A percentile compares a stretch with the other conserved stretches of the same genome.
These are phyloP conservation scores for Lodderomyces beijingensis DNA, from an alignment of 1,139 yeast genomes.

Conservation along the genomic window DNA sequence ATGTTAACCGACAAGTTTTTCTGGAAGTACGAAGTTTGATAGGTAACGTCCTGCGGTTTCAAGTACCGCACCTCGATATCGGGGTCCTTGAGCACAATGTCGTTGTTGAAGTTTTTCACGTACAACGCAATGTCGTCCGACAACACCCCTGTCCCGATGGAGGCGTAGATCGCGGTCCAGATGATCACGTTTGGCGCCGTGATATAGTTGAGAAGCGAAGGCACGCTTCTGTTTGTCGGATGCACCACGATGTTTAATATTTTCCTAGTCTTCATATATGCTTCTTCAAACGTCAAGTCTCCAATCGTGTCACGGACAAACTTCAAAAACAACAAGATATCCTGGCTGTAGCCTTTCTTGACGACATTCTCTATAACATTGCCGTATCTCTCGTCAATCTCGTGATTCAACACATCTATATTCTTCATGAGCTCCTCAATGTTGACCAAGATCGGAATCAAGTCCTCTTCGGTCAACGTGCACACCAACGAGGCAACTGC, in stretches of 20 bases:
- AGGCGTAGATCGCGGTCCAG: constrained; percentile 78
- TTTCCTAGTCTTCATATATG: constrained; percentile 78
- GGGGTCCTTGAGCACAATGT: constrained; percentile 44
- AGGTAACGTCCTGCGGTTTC: constrained; percentile 47
- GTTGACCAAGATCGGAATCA: constrained; percentile 43
- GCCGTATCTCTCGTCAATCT: constrained; percentile 62
- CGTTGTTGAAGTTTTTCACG: constrained; percentile 64
- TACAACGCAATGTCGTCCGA: constrained; percentile 59
- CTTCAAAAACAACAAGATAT: constrained; percentile 70
- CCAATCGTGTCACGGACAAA: constrained; percentile 78
- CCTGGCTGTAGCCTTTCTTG: constrained; percentile 78
- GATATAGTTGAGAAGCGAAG: constrained; percentile 78
- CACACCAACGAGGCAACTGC: constrained; percentile 86
- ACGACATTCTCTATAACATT: constrained; percentile 65
- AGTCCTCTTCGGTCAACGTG: constrained; percentile 55
- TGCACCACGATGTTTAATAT: constrained; percentile 86
- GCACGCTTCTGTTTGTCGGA: constrained; percentile 68
- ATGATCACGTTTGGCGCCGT: constrained; percentile 94
- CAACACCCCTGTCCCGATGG: constrained; percentile 65
- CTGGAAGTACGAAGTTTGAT: constrained; percentile 38
- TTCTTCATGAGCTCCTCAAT: constrained; percentile 51
- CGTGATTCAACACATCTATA: constrained; percentile 44
- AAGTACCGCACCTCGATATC: constrained; percentile 31
- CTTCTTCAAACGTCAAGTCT: constrained; percentile 88
- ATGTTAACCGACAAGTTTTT: constrained; percentile 14